Evolutionary conservation across 2,329 filamentous ascomycete genomes (phyloP), one percentile per base, ranked within the genome.

Genomic region (Parafenestella ontariensis): DNA sequence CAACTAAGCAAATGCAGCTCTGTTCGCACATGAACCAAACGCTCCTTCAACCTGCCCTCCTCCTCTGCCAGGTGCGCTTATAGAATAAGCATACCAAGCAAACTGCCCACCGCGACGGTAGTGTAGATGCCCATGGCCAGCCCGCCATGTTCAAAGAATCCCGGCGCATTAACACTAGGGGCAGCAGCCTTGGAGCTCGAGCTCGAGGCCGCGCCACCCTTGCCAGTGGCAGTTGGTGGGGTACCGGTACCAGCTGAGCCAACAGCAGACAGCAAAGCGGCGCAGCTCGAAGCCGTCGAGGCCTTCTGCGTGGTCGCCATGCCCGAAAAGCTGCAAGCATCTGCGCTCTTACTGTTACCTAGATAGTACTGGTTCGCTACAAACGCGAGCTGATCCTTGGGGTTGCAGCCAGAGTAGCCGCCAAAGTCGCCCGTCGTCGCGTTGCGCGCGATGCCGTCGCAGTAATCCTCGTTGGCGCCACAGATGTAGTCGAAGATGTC

Each of bases 401-500:
- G 73, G 62, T 83, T 80, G 81, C 91, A 95, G 84, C 91, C 91
- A 71, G 85, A 85, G 82, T 89, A 90, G 28, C 88, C 85, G 64
- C 91, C 91, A 74, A 89, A 95, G 52, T 82, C 78, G 68, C 90
- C 91, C 7, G 82, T 86, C 44, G 83, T 85, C 39, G 84, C 85
- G 75, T 93, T 89, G 65, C 82, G 83, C 46, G 75, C 77, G 75
- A 95, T 92, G 46, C 87, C 90, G 13, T 74, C 76, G 78, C 91
- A 95, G 59, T 83, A 81, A 9, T 74, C 70, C 54, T 80, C 71
- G 61, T 75, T 67, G 21, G 77, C 68, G 51, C 84, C 88, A 77
- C 91, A 95, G 75, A 94, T 86, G 75, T 80, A 87, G 73, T 81
- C 80, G 77, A 98, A 98, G 61, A 93, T 83, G 6, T 82, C 78